phyloP scores from a whole-genome alignment of 164 flowering plant species.

The Annona squamosa region DNA sequence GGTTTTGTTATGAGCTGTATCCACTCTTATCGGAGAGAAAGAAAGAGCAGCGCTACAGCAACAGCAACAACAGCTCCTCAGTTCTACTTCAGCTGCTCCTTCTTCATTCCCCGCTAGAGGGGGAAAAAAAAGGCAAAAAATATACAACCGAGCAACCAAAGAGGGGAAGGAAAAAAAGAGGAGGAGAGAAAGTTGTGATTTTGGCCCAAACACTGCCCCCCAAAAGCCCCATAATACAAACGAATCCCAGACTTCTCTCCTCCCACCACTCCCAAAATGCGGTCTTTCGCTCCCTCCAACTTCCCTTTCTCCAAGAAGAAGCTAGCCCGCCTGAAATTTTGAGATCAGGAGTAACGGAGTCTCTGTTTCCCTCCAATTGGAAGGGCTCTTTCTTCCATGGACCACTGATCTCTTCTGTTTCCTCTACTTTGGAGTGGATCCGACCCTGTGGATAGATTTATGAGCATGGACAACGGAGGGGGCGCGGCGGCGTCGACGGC shows the following conservation, averaged over 20 bases:
- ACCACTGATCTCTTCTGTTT: not conserved
- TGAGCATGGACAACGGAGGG: slow-evolving; percentile 9
- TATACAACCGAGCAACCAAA: not conserved
- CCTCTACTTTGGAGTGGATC: not conserved
- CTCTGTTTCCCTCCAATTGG: not conserved
- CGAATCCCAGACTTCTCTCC: not conserved
- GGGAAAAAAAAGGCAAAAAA: not conserved
- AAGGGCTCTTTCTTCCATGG: not conserved
- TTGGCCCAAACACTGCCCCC: not conserved
- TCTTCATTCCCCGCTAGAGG: too few relatives aligned
- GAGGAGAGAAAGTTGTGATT: not conserved
- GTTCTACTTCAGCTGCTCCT: too few relatives aligned
- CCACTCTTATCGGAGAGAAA: not conserved
- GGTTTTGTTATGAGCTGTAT: not conserved
- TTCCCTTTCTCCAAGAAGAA: not conserved
- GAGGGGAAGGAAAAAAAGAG: too few relatives aligned
- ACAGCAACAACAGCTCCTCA: too few relatives aligned
- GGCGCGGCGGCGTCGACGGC: slow-evolving; percentile 4
- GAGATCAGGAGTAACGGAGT: not conserved
- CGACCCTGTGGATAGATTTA: not conserved
- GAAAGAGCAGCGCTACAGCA: not conserved
- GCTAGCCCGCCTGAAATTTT: not conserved
- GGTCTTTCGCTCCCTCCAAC: not conserved
- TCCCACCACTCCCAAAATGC: not conserved
- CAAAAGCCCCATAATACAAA: not conserved